These are phyloP conservation scores for Aspergillus eucalypticola DNA, from an alignment of 2,329 filamentous ascomycete species.

Conservation along the genomic window DNA sequence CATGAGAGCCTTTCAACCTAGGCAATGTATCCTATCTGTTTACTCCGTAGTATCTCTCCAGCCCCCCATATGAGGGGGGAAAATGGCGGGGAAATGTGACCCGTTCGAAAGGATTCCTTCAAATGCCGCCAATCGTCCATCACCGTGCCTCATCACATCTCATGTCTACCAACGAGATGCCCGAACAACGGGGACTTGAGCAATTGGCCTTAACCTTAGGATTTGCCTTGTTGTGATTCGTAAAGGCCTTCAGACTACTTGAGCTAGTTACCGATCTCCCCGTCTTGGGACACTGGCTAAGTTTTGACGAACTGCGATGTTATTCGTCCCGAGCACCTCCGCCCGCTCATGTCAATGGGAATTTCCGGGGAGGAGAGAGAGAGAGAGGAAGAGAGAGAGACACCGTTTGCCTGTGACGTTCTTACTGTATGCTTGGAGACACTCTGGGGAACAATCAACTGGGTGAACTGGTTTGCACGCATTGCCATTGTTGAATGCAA, in stretches of 20 bases:
- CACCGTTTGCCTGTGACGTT: not conserved
- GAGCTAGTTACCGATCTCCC: not conserved
- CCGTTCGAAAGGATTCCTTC: not conserved
- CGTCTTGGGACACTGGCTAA: not conserved
- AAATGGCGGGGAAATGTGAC: not conserved
- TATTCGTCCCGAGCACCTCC: not conserved
- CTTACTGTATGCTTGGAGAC: not conserved
- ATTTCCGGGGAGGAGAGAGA: not conserved
- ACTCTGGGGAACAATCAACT: not conserved
- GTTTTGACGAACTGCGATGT: not conserved
- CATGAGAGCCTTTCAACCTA: not conserved
- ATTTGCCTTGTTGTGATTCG: not conserved
- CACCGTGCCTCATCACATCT: not conserved
- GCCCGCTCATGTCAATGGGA: not conserved
- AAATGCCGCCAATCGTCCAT: constrained; percentile 1
- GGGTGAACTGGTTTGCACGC: not conserved
- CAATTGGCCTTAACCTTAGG: not conserved
- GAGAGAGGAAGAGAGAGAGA: too few relatives aligned
- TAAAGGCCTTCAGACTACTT: not conserved
- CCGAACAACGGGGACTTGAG: not conserved
- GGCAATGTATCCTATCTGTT: not conserved
- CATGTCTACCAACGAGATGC: not conserved
- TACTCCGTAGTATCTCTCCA: too few relatives aligned
- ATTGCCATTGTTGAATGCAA: too few relatives aligned
- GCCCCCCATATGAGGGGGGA: not conserved